Evolutionary conservation across 1,284 basidiomycete species (phyloP).

Genomic region (Ceratobasidium theobromae): DNA sequence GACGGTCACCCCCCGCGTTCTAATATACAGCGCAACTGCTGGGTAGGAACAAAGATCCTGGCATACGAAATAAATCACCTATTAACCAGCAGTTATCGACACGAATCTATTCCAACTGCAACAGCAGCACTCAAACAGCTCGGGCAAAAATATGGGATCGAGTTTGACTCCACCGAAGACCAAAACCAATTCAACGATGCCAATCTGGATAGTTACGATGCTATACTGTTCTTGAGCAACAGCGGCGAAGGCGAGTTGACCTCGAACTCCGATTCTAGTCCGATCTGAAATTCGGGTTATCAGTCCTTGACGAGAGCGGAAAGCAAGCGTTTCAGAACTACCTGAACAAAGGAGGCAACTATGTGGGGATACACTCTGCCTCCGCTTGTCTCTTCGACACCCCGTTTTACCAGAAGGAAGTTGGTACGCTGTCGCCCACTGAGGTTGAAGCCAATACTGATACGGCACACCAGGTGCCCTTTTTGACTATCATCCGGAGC

Average conservation of each 20-base stretch:
- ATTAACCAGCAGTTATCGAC: constrained; percentile 51
- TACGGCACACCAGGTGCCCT: constrained; percentile 52
- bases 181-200: constrained; percentile 57
- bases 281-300: neutral
- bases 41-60: constrained; percentile 39
- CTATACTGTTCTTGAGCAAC: constrained; percentile 68
- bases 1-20: constrained; percentile 33
- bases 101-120: constrained; percentile 76
- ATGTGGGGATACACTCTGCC: constrained; percentile 67
- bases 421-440: constrained; percentile 44
- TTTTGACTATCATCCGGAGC: constrained; percentile 73
- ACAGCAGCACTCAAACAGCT: constrained; percentile 56
- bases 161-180: constrained; percentile 70
- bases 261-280: neutral
- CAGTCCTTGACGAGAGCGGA: constrained; percentile 62
- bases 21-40: constrained; percentile 41
- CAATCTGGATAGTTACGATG: constrained; percentile 60
- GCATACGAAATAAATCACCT: neutral
- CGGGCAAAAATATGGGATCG: constrained; percentile 50
- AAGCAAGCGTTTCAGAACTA: constrained; percentile 66
- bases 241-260: constrained; percentile 59
- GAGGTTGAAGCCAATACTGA: constrained; percentile 3
- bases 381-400: constrained; percentile 68
- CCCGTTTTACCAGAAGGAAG: constrained; percentile 58
- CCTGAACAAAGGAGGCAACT: constrained; percentile 70